Percentiles rank a stretch among this genome's conserved stretches.
Evolutionary conservation across 2,329 filamentous ascomycete species (phyloP).

Genomic region (Aureobasidium musti): DNA sequence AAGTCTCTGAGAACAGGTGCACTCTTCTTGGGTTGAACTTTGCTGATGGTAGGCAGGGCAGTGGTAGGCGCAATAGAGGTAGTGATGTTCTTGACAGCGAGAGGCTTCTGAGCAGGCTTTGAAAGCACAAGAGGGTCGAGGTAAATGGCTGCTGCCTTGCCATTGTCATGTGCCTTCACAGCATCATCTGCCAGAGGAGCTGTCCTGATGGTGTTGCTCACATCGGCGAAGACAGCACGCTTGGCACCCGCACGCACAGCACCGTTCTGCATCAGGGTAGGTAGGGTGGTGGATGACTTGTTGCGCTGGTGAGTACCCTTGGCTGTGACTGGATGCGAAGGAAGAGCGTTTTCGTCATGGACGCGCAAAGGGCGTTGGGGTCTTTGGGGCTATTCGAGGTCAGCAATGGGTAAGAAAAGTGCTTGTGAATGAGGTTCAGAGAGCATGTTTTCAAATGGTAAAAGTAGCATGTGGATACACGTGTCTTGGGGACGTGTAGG

Average conservation of each 20-base stretch:
- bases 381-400: conserved; percentile 24
- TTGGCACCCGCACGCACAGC: conserved; percentile 67
- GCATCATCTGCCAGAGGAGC: conserved; percentile 58
- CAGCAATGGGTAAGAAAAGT: background rate
- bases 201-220: conserved; percentile 66
- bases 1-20: conserved; percentile 59
- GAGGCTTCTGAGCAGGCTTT: conserved; percentile 64
- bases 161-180: conserved; percentile 46
- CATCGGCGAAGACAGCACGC: conserved; percentile 77
- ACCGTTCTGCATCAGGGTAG: conserved; percentile 55
- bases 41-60: conserved; percentile 44
- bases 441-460: background rate
- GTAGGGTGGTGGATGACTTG: conserved; percentile 72
- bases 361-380: conserved; percentile 66
- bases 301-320: conserved; percentile 74
- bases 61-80: conserved; percentile 28
- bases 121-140: conserved; percentile 33
- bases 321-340: conserved; percentile 41
- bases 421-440: conserved; percentile 9
- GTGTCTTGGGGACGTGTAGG: background rate
- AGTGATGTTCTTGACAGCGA: conserved; percentile 36
- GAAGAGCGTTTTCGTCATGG: conserved; percentile 70
- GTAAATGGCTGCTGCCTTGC: conserved; percentile 35
- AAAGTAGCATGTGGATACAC: conserved; percentile 18
- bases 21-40: conserved; percentile 54